Evolutionary conservation across 2,329 filamentous ascomycete genomes (phyloP).

Genomic region (Talaromyces marneffei): DNA sequence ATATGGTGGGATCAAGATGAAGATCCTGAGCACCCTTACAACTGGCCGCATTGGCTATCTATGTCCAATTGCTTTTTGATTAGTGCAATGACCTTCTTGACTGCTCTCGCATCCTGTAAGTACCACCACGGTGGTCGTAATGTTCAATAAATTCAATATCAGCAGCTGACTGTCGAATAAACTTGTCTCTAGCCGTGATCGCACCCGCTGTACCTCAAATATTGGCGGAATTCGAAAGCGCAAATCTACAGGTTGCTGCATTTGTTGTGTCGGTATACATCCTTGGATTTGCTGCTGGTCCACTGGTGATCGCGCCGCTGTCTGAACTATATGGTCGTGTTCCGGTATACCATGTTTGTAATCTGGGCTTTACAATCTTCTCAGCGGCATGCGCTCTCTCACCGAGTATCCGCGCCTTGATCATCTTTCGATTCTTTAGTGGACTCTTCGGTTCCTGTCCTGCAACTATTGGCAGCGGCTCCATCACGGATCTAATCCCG

Average conservation of each 20-base stretch:
- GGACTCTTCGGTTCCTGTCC: constrained; percentile 58
- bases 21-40: background rate
- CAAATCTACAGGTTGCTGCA: constrained; percentile 30
- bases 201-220: background rate
- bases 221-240: background rate
- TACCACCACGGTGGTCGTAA: no score
- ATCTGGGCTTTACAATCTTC: constrained; percentile 54
- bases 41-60: background rate
- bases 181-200: background rate
- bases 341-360: constrained; percentile 52
- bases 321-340: constrained; percentile 61
- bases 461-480: constrained; percentile 63
- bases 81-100: background rate
- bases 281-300: constrained; percentile 54
- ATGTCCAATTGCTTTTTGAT: background rate
- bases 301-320: constrained; percentile 53
- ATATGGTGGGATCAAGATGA: background rate
- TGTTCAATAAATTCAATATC: constrained; percentile 21
- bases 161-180: no score
- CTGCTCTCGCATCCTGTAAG: background rate
- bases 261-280: constrained; percentile 59
- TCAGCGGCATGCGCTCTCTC: constrained; percentile 60
- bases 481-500: constrained; percentile 60
- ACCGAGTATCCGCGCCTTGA: constrained; percentile 48
- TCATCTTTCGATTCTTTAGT: constrained; percentile 58